Evolutionary conservation across 371 early-diverging fungal species (phyloP).

Genomic region (Mucor velutinosus): DNA sequence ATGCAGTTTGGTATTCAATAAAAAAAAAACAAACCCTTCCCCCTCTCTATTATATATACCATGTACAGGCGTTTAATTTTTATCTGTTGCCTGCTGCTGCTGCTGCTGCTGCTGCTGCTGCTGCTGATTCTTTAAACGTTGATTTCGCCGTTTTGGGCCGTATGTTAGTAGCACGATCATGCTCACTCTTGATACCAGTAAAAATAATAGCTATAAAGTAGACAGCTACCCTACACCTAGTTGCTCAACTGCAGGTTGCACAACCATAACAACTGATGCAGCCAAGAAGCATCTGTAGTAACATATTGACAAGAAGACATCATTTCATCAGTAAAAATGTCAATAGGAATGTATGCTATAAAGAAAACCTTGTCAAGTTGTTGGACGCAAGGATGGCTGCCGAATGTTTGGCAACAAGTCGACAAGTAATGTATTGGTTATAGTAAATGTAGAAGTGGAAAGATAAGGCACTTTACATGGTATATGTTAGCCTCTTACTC

Average conservation of each 20-base stretch:
- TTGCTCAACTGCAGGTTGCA: slow-evolving; percentile 29
- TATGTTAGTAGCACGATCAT: slow-evolving; percentile 28
- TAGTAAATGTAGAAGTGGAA: slow-evolving; percentile 36
- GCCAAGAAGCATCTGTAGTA: slow-evolving; percentile 40
- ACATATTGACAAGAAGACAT: no score
- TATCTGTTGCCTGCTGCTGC: not conserved
- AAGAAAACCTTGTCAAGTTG: slow-evolving; percentile 30
- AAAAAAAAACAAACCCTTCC: no score
- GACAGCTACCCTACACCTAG: slow-evolving; percentile 47
- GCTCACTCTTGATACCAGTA: slow-evolving; percentile 32
- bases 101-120: not conserved
- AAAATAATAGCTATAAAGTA: slow-evolving; percentile 29
- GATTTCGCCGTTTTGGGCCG: slow-evolving; percentile 39
- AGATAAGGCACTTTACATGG: slow-evolving; percentile 30
- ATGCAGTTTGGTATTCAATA: not conserved
- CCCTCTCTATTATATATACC: no score
- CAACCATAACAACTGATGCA: slow-evolving; percentile 27
- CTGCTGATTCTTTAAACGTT: slow-evolving; percentile 7
- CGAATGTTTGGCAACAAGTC: slow-evolving; percentile 44
- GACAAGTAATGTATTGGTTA: slow-evolving; percentile 40
- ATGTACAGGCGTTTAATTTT: no score
- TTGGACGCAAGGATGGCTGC: slow-evolving; percentile 48
- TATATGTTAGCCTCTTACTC: not conserved
- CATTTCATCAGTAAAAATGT: no score
- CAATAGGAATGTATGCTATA: no score